Base-by-base conservation (phyloP, 1,284 basidiomycete species). In the Austroboletus novae-zelandiae region DNA sequence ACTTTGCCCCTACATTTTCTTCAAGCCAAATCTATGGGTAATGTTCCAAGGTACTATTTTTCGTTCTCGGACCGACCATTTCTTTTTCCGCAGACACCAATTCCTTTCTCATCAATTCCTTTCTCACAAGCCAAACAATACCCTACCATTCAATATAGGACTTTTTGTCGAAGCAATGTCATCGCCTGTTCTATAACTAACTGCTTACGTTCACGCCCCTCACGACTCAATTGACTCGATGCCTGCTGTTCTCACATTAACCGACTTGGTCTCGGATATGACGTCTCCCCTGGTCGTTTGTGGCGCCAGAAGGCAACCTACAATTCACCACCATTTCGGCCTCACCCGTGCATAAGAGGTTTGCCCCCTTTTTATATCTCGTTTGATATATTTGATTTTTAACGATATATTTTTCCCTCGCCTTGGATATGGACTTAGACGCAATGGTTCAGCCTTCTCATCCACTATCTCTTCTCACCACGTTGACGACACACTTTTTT, bases 341-440 rank as follows among this genome's bases (percentile, higher is more conserved):
- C 6, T 11, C n/a, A 17, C 39, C 14, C 35, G 36, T 37, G 25
- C 14, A 44, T 53, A 39, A 36, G 18, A 31, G 43, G 36, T 39
- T 45, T 42, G 25, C 43, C 8, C 9, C 35, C 27, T 29, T 31
- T 17, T 15, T 27, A 39, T 9, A 30, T 34, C n/a, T 17, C 15
- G 18, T 17, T 47, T 45, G 32, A 52, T 47, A 45, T 45, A 20
- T 27, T 56, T 48, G 44, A 45, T 50, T 36, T 18, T 47, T 40
- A 32, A 36, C 47, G 30, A 25, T 34, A 45, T 56, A 30, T 29
- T 27, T 11, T 11, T 18, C 9, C 41, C 31, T 50, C 43, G 25
- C 36, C 40, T 25, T 44, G 45, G 50, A 41, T 51, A 42, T 34
- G 62, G 58, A 65, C 62, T 36, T 64, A 61, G 62, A 61, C 52